Conservation (phyloP, 1,284 basidiomycete species). For the Microbotryomycetes sp. region DNA sequence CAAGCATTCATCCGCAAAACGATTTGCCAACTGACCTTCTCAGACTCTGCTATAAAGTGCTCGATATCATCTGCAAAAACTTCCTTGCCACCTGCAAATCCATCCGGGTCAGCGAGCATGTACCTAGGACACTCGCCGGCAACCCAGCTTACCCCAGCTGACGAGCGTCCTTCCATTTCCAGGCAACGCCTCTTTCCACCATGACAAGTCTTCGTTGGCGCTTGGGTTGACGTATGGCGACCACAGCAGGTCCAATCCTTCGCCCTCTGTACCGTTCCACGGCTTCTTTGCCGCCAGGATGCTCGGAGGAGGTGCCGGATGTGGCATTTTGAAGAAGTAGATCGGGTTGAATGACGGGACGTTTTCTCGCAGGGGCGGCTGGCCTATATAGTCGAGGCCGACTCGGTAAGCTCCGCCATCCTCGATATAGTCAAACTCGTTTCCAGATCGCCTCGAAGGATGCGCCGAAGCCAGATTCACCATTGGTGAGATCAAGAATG, state of each 20-base stretch:
- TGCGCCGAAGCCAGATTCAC: constrained; percentile 11
- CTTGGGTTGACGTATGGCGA: constrained; percentile 22
- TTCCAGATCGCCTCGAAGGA: constrained; percentile 1
- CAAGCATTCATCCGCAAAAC: background rate
- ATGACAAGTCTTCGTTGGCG: constrained; percentile 1
- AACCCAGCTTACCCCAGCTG: constrained; percentile 13
- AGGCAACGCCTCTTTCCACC: constrained; percentile 20
- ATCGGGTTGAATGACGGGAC: constrained; percentile 8
- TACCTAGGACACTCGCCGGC: background rate
- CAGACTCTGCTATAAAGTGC: constrained; percentile 2
- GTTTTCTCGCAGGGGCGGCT: background rate
- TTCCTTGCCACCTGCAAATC: constrained; percentile 8
- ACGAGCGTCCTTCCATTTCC: constrained; percentile 13
- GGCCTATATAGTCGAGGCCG: constrained; percentile 25
- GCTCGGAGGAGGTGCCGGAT: background rate
- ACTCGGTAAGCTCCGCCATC: constrained; percentile 1
- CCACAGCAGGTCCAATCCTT: constrained; percentile 11
- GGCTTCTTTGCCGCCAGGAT: background rate
- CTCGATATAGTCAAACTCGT: constrained; percentile 12
- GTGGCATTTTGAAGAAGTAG: background rate
- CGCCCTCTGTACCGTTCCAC: constrained; percentile 5
- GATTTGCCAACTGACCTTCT: constrained; percentile 1
- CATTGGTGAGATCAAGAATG: constrained; percentile 21
- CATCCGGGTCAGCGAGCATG: background rate
- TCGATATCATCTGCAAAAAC: constrained; percentile 19